Evolutionary conservation across 1,284 basidiomycete species (phyloP), one percentile per base, ranked within the genome.

Genomic region (Ceratobasidium sp.): DNA sequence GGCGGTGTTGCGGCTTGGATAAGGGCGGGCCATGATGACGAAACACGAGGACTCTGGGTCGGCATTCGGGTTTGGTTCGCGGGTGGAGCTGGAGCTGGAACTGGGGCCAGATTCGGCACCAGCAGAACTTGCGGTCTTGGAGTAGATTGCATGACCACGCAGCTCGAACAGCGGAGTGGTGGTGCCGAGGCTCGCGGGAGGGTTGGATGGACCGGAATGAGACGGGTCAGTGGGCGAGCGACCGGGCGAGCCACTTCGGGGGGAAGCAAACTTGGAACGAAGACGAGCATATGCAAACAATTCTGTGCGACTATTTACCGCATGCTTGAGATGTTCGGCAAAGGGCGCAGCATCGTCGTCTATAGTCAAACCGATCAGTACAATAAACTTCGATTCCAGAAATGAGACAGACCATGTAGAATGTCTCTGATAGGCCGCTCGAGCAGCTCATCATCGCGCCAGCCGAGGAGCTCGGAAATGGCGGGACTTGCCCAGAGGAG

Each of bases 11-110:
- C 90, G 87, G 78, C 90, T 90, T 15, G 93, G 91, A 80, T 91
- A 93, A 1, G 92, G 92, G 78, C 89, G 90, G n/a, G 91, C 92
- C 79, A 90, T 88, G 17, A 87, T 87, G 78, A 94, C 91, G 81
- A 93, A 88, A 78, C 89, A 92, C 76, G 67, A 71, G 8, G 56
- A 33, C 27, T 50, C 62, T 27, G 60, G 69, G 29, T 60, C 44
- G 56, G 65, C 51, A 54, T 59, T 53, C 51, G 65, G 65, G 14
- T 59, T 63, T 56, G 41, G 36, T 22, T 60, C 56, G 29, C 9
- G 19, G 50, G 24, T 63, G 51, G 45, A 66, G 27, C 53, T 36
- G 15, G 63, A 31, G 48, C 45, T 75, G 9, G 67, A 48, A 27
- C 53, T 76, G 41, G 67, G 67, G 27, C 67, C 67, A 2, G 67